Base-by-base conservation (phyloP, 768 basidiomycete species). In the Pleurotus sapidus region DNA sequence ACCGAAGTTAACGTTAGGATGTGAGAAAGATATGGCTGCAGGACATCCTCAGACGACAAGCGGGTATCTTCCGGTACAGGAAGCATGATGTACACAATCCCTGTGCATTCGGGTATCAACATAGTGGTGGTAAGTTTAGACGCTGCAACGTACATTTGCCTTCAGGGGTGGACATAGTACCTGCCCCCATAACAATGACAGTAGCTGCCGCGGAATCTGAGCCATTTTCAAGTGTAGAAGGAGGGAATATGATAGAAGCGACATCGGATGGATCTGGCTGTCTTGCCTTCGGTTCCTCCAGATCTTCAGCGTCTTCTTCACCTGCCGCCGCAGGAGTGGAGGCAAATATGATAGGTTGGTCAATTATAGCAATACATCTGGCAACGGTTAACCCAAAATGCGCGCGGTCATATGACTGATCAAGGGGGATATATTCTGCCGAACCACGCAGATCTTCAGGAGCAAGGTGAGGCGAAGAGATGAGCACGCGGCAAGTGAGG, bases 231-330 rank as follows among this genome's bases (percentile, higher is more conserved):
- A 90, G 64, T 0, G 84, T 81, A 1, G 73, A 74, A 1, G 93
- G 93, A 0, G 93, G 89, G 61, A 93, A 92, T 4, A 93, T 78
- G 4, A 94, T 66, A 12, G 93, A 67, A 2, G 78, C 81, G 14
- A 89, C 87, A 65, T 94, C 92, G 11, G 82, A 61, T 12, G 68
- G 47, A 42, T 62, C 53, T 55, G 12, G 64, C 18, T 48, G 14
- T 14, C 20, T n/a, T 12, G 38, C 66, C 24, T 66, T 62, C 1
- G 59, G 8, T 12, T 64, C 60, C 25, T 74, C 70, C 3, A 23
- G 56, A 15, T 61, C 60, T n/a, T 59, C 57, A 7, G 70, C 61
- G 5, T 49, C 62, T 18, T 68, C 72, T 14, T 70, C 59, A 18
- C 60, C 62, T 4, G 55, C 51, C 18, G 58, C 59, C n/a, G 38